phyloP scores from a whole-genome alignment of 129 eudicot genomes.

The Chrysanthemum makinoi region DNA sequence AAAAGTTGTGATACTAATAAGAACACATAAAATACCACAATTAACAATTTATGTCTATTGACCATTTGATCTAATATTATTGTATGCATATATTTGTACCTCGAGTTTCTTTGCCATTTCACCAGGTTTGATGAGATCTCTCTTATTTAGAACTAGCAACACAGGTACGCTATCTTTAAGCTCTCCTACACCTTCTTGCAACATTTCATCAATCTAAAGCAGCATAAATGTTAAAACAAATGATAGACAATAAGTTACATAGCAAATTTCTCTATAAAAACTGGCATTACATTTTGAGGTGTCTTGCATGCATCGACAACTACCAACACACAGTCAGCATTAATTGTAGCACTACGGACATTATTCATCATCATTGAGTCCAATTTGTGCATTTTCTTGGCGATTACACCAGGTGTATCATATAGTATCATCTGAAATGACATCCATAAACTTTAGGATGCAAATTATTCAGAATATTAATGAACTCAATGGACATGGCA shows the following conservation, averaged over 20 bases:
- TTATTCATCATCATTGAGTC: slow-evolving; percentile 99
- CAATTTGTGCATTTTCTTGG: slow-evolving; percentile 91
- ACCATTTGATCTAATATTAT: too few relatives aligned
- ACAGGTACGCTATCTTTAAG: slow-evolving; percentile 63
- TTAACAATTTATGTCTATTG: not conserved
- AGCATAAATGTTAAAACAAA: slow-evolving; percentile 23
- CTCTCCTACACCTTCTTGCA: slow-evolving; percentile 77
- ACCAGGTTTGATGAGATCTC: slow-evolving; percentile 97
- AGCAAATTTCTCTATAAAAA: not conserved
- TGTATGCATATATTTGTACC: slow-evolving; percentile 33
- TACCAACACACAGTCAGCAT: slow-evolving; percentile 87
- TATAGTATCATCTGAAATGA: slow-evolving; percentile 81
- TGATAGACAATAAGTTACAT: not conserved
- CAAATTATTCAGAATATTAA: not conserved
- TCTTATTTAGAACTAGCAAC: slow-evolving; percentile 86
- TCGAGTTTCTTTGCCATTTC: slow-evolving; percentile 88
- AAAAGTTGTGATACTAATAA: slow-evolving; percentile 20
- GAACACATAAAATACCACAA: not conserved
- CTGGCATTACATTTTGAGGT: slow-evolving; percentile 67
- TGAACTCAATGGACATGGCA: not conserved
- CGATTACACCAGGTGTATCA: slow-evolving; percentile 98
- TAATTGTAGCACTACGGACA: slow-evolving; percentile 84
- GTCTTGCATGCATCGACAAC: slow-evolving; percentile 92
- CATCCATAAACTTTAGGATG: slow-evolving; percentile 15
- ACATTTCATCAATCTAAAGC: slow-evolving; percentile 74